Evolutionary conservation across 345 rosid genomes (phyloP), one percentile per base, ranked within the genome.

Genomic region (Orychophragmus violaceus): DNA sequence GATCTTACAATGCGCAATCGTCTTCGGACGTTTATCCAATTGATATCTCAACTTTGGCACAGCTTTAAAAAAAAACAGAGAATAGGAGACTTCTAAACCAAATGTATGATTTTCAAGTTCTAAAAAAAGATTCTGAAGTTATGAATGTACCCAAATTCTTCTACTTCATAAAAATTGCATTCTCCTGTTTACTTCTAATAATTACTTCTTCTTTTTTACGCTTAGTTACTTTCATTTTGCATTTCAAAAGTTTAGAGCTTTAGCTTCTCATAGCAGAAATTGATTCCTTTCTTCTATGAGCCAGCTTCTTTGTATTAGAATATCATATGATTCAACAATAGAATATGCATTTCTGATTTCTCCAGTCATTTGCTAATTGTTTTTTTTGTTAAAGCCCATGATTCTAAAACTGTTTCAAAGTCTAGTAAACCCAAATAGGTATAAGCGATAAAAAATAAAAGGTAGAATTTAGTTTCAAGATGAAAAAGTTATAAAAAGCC

Each of bases 1-100:
- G 91, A 64, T 79, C 95, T 0, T 87, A 79, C 77, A 58, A 46
- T n/a, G 85, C 87, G 0, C 58, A 73, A 68, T 67, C 85, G 5
- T 27, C 88, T 0, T 41, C 82, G 0, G 90, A 87, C 23, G 80
- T 74, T 30, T 79, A 83, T 69, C 95, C 95, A 0, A 36, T 66
- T 22, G 88, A 87, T 64, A 82, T 87, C 63, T 50, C 76, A 16
- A 0, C 30, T 2, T 32, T 72, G 66, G 71, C 71, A 22, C 60
- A 32, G 23, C 76, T 72, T 59, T 72, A 41, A 41, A 39, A 72
- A 62, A 41, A 30, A 17, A 28, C 25, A 39, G 5, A 28, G 2
- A n/a, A 22, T 53, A 32, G 48, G 22, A 32, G 55, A 21, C 6
- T 42, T 50, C 3, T 46, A 19, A 10, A 59, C 18, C 18, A 50